Conservation (phyloP, 2,329 filamentous ascomycete species). For the Teratosphaeria viscida region DNA sequence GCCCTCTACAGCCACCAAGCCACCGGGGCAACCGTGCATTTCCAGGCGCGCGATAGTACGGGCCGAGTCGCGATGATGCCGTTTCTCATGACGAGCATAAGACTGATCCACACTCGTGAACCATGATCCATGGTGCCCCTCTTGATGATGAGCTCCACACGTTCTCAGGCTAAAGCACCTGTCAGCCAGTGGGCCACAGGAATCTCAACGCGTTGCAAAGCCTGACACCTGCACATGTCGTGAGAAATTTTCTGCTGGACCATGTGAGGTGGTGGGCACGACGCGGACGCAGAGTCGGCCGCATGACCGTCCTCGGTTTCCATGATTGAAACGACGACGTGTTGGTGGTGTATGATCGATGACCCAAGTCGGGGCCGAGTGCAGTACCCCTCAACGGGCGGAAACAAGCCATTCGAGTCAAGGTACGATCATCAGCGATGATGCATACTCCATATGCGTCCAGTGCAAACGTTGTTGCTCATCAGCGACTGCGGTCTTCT, state of each 20-base stretch:
- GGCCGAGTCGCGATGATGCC: conserved; percentile 2
- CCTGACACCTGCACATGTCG: background rate
- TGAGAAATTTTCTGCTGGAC: background rate
- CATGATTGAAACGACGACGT: background rate
- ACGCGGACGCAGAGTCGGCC: background rate
- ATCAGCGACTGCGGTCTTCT: background rate
- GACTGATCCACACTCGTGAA: background rate
- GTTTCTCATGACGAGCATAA: conserved; percentile 8
- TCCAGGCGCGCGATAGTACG: conserved; percentile 6
- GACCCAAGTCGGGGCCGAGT: background rate
- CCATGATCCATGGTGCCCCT: conserved; percentile 4
- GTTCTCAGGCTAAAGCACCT: background rate
- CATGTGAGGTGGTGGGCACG: background rate
- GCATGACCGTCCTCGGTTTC: background rate
- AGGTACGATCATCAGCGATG: background rate
- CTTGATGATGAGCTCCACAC: background rate
- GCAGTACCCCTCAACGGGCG: background rate
- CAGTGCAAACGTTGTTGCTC: background rate
- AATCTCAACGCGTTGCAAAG: background rate
- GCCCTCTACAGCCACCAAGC: background rate
- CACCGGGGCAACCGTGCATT: background rate
- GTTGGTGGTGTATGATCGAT: background rate
- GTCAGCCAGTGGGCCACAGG: background rate
- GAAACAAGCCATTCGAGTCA: background rate
- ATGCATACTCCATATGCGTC: background rate